These are phyloP conservation scores for Phytophthora pseudosyringae DNA, from an alignment of 352 stramenopile species.

Conservation along the genomic window DNA sequence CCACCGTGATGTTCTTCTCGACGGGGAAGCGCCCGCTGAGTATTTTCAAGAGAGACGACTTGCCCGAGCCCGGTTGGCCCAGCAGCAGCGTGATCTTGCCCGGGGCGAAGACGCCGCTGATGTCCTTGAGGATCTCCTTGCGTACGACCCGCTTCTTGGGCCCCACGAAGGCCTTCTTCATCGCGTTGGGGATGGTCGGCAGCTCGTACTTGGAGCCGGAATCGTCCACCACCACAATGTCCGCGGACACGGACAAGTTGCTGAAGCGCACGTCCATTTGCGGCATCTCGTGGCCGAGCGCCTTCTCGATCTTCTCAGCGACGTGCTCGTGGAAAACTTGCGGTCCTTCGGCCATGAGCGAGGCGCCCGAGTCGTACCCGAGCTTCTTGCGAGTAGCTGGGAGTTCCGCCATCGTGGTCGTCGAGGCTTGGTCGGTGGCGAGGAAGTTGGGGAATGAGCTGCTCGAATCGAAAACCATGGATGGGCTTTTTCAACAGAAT, in stretches of 20 bases:
- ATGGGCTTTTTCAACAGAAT: background rate
- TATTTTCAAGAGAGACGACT: slow-evolving; percentile 50
- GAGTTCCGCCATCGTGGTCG: slow-evolving; percentile 14
- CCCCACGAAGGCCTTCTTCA: slow-evolving; percentile 36
- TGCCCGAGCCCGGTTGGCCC: slow-evolving; percentile 42
- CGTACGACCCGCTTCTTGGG: slow-evolving; percentile 37
- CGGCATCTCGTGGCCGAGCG: slow-evolving; percentile 40
- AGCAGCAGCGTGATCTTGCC: slow-evolving; percentile 48
- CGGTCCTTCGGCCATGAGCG: slow-evolving; percentile 41
- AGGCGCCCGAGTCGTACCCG: slow-evolving; percentile 29
- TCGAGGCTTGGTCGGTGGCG: slow-evolving; percentile 9
- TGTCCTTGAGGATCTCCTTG: slow-evolving; percentile 47
- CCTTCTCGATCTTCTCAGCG: slow-evolving; percentile 30
- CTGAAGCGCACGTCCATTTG: slow-evolving; percentile 58
- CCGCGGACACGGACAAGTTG: slow-evolving; percentile 46
- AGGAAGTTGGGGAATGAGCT: slow-evolving; percentile 20
- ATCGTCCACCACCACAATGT: slow-evolving; percentile 38
- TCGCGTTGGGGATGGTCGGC: slow-evolving; percentile 35
- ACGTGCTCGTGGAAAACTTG: slow-evolving; percentile 43
- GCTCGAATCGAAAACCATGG: background rate
- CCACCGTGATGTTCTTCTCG: slow-evolving; percentile 44
- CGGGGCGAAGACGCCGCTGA: slow-evolving; percentile 40
- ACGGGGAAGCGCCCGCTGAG: slow-evolving; percentile 46
- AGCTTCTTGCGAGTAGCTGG: slow-evolving; percentile 1
- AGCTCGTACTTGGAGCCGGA: slow-evolving; percentile 31